Evolutionary conservation across 2,329 filamentous ascomycete species (phyloP).

Genomic region (Macrophomina phaseolina): DNA sequence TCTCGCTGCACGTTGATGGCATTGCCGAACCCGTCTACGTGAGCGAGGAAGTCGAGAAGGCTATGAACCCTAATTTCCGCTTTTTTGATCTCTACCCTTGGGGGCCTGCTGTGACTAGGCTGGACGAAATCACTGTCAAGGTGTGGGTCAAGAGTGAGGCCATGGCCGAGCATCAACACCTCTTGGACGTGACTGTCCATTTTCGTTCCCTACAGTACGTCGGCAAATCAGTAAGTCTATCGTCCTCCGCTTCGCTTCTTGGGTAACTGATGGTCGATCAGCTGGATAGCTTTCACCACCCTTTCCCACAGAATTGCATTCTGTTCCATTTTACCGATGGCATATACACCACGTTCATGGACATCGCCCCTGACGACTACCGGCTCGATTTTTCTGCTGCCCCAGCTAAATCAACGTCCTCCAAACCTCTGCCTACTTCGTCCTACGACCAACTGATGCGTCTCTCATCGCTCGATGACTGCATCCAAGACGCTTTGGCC

Average conservation of each 20-base stretch:
- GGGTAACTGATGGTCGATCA: constrained; percentile 30
- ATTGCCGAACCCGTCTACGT: constrained; percentile 77
- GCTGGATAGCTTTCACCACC: constrained; percentile 68
- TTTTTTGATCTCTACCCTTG: constrained; percentile 77
- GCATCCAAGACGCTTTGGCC: constrained; percentile 84
- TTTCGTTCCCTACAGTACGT: constrained; percentile 79
- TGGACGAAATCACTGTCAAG: constrained; percentile 68
- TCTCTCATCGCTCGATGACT: constrained; percentile 85
- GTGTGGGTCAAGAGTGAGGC: constrained; percentile 72
- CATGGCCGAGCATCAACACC: constrained; percentile 62
- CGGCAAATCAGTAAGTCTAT: constrained; percentile 60
- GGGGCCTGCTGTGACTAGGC: constrained; percentile 68
- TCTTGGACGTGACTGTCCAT: constrained; percentile 76
- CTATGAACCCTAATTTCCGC: constrained; percentile 90
- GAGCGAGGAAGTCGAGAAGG: constrained; percentile 78
- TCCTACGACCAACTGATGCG: constrained; percentile 90
- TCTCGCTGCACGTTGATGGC: constrained; percentile 73
- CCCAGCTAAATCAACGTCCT: constrained; percentile 50
- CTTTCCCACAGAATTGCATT: constrained; percentile 80
- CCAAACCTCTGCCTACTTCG: constrained; percentile 66
- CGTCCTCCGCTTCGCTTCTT: constrained; percentile 16
- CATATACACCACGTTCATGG: constrained; percentile 76
- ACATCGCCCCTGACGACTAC: constrained; percentile 61
- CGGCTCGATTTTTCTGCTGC: constrained; percentile 36
- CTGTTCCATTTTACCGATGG: constrained; percentile 87